A percentile compares a stretch with the other conserved stretches of the same genome.
Conservation (phyloP, 2,329 filamentous ascomycete genomes). For the Diplocarpon mali region DNA sequence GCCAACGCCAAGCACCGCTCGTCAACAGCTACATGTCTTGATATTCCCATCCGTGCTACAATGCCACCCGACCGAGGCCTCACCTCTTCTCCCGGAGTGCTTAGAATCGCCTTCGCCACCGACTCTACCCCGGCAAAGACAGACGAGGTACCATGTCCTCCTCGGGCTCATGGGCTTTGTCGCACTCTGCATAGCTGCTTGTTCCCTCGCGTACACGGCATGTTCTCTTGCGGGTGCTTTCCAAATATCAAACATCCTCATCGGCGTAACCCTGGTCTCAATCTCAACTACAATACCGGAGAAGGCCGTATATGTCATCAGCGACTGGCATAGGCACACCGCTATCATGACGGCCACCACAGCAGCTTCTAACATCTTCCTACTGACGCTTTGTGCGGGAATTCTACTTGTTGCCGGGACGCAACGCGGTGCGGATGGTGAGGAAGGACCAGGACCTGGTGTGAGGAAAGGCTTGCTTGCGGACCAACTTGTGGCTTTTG, state of each 20-base stretch:
- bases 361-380: constrained; percentile 42
- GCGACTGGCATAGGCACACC: constrained; percentile 35
- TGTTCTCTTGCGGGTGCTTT: constrained; percentile 31
- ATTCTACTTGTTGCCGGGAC: constrained; percentile 27
- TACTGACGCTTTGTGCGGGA: constrained; percentile 38
- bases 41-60: constrained; percentile 7
- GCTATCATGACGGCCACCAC: constrained; percentile 40
- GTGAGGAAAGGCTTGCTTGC: constrained; percentile 10
- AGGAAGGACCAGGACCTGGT: not conserved
- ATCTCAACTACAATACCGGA: constrained; percentile 42
- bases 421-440: constrained; percentile 3
- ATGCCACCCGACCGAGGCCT: constrained; percentile 6
- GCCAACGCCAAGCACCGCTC: not conserved
- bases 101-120: not conserved
- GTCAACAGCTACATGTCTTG: constrained; percentile 6
- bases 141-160: constrained; percentile 27
- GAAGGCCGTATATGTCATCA: constrained; percentile 38
- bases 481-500: constrained; percentile 22
- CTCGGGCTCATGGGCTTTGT: constrained; percentile 34
- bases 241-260: constrained; percentile 33
- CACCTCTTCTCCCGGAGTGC: not conserved
- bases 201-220: constrained; percentile 35
- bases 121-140: not conserved
- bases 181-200: constrained; percentile 33
- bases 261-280: constrained; percentile 36